Percentiles rank a stretch among this genome's conserved stretches.
phyloP scores from a whole-genome alignment of 108 stramenopile species.

The Cyclotella choctawhatcheeana region DNA sequence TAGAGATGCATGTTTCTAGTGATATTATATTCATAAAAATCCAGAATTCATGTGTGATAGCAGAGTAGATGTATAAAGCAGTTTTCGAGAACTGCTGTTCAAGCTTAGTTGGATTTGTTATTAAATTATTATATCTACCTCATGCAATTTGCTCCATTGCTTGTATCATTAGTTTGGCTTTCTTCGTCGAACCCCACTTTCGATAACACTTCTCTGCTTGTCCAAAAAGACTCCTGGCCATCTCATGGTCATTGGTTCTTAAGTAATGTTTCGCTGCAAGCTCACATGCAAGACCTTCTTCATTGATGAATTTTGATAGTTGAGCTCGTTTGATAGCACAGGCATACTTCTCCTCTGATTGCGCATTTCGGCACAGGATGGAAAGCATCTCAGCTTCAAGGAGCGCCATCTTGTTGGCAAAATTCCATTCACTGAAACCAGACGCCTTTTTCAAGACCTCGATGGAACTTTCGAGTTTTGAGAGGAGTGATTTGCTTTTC shows the following conservation, averaged over 20 bases:
- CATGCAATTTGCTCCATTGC: background rate
- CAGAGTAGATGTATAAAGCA: too few relatives aligned
- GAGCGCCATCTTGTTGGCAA: conserved; percentile 10
- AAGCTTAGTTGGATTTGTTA: too few relatives aligned
- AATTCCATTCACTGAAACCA: background rate
- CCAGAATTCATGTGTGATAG: too few relatives aligned
- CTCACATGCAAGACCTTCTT: conserved; percentile 41
- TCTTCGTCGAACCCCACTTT: conserved; percentile 26
- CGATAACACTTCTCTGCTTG: conserved; percentile 30
- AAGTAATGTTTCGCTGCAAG: conserved; percentile 29
- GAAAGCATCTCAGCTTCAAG: conserved; percentile 26
- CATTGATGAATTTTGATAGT: conserved; percentile 23
- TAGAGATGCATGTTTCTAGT: too few relatives aligned
- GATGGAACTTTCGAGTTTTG: background rate
- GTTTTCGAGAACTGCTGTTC: too few relatives aligned
- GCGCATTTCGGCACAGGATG: background rate
- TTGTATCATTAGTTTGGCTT: conserved; percentile 1
- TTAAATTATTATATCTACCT: too few relatives aligned
- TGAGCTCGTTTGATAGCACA: conserved; percentile 18
- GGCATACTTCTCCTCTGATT: conserved; percentile 14
- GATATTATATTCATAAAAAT: too few relatives aligned
- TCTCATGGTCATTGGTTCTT: conserved; percentile 3
- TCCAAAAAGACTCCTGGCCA: conserved; percentile 7
- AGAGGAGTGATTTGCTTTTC: conserved; percentile 2
- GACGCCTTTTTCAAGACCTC: background rate